Evolutionary conservation across 768 basidiomycete species (phyloP).

Genomic region (Tricholoma matsutake): DNA sequence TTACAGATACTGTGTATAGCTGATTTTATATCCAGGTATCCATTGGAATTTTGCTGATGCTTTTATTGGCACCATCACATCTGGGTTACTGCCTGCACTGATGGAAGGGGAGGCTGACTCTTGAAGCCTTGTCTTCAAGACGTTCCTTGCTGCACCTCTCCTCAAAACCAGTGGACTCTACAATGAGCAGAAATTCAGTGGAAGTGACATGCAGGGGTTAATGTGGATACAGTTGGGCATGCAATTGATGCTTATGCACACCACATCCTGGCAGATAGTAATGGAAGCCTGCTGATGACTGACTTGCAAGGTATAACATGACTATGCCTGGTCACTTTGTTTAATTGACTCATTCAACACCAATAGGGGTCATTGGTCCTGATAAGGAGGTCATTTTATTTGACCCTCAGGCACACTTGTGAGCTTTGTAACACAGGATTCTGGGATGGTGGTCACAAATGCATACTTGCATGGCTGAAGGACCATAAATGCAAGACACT

Average conservation of each 20-base stretch:
- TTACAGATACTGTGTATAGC: too few relatives aligned
- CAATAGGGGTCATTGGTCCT: too few relatives aligned
- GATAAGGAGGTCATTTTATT: too few relatives aligned
- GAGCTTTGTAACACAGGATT: neutral
- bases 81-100: too few relatives aligned
- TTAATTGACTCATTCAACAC: too few relatives aligned
- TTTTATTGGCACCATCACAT: too few relatives aligned
- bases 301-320: too few relatives aligned
- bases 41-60: too few relatives aligned
- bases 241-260: conserved; percentile 4
- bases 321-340: too few relatives aligned
- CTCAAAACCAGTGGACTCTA: neutral
- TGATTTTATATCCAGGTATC: too few relatives aligned
- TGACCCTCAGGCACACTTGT: neutral
- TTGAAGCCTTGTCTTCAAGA: neutral
- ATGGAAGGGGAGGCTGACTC: too few relatives aligned
- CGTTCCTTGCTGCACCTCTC: neutral
- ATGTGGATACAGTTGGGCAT: neutral
- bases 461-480: neutral
- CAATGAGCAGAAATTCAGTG: conserved; percentile 4
- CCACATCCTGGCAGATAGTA: neutral
- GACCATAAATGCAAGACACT: conserved; percentile 11
- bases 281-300: too few relatives aligned
- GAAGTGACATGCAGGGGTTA: neutral
- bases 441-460: conserved; percentile 3